Percentiles rank a stretch among this genome's conserved stretches.
Conservation (phyloP, 2,329 filamentous ascomycete species). For the Pseudocercospora pini-densiflorae region DNA sequence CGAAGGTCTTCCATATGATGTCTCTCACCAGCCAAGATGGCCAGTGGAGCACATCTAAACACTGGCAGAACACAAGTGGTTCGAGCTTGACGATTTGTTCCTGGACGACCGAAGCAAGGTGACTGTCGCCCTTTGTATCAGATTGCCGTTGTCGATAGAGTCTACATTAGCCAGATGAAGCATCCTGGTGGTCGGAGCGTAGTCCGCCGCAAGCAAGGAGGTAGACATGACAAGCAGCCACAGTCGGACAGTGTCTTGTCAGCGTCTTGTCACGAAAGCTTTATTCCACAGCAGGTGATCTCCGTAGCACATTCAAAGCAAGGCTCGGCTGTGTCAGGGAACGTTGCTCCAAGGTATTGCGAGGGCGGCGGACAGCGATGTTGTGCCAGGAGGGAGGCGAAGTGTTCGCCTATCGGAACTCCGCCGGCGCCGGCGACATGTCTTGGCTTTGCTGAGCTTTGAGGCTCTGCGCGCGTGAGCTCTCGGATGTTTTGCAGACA, state of each 20-base stretch:
- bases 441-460: not conserved
- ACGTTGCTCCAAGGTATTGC: not conserved
- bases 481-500: too few relatives aligned
- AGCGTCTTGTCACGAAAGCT: conserved; percentile 4
- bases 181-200: not conserved
- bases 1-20: not conserved
- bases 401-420: not conserved
- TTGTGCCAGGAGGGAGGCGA: not conserved
- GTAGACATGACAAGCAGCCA: not conserved
- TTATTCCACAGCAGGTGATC: not conserved
- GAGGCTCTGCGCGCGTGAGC: too few relatives aligned
- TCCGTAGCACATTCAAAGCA: not conserved
- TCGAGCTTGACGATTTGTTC: too few relatives aligned
- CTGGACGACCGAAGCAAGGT: too few relatives aligned
- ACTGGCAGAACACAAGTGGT: not conserved
- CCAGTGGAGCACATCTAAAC: not conserved
- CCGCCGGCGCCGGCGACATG: not conserved
- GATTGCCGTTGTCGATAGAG: too few relatives aligned
- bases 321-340: not conserved
- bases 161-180: not conserved
- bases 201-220: conserved; percentile 5
- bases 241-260: conserved; percentile 3
- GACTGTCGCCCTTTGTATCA: too few relatives aligned
- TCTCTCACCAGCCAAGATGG: not conserved
- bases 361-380: not conserved